phyloP scores from a whole-genome alignment of 2,329 filamentous ascomycete species.

The Fusarium concolor region DNA sequence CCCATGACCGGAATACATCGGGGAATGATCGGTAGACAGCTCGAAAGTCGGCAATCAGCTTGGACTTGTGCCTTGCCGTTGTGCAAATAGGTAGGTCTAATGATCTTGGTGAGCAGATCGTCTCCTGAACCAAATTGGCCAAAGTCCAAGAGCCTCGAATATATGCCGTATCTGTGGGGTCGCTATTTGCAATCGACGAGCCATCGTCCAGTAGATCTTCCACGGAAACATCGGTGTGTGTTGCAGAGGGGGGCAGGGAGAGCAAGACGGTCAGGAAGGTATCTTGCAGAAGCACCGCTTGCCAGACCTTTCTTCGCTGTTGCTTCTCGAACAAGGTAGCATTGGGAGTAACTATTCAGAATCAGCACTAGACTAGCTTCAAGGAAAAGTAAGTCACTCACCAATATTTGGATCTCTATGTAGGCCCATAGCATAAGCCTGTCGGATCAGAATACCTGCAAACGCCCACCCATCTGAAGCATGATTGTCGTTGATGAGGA shows the following conservation, averaged over 20 bases:
- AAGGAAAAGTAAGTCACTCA: constrained; percentile 44
- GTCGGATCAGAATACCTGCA: constrained; percentile 79
- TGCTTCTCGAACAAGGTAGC: constrained; percentile 80
- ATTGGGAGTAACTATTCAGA: constrained; percentile 66
- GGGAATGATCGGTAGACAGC: constrained; percentile 80
- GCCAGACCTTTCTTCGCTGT: constrained; percentile 82
- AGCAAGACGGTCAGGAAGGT: constrained; percentile 83
- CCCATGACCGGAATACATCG: constrained; percentile 75
- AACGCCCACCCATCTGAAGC: constrained; percentile 87
- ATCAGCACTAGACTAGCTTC: constrained; percentile 37
- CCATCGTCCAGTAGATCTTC: constrained; percentile 77
- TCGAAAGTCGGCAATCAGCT: constrained; percentile 76
- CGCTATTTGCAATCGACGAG: constrained; percentile 66
- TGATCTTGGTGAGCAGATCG: constrained; percentile 79
- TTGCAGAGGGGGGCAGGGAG: constrained; percentile 80
- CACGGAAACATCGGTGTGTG: constrained; percentile 82
- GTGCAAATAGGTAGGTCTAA: constrained; percentile 78
- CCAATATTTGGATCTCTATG: constrained; percentile 82
- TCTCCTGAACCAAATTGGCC: constrained; percentile 81
- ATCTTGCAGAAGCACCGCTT: constrained; percentile 83
- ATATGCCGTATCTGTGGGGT: constrained; percentile 76
- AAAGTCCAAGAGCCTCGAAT: constrained; percentile 82
- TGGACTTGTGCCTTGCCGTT: constrained; percentile 75
- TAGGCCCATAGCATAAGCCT: constrained; percentile 84
- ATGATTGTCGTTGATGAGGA: constrained; percentile 88